Conservation (phyloP, 2,329 filamentous ascomycete genomes). For the Trichoderma sp. region DNA sequence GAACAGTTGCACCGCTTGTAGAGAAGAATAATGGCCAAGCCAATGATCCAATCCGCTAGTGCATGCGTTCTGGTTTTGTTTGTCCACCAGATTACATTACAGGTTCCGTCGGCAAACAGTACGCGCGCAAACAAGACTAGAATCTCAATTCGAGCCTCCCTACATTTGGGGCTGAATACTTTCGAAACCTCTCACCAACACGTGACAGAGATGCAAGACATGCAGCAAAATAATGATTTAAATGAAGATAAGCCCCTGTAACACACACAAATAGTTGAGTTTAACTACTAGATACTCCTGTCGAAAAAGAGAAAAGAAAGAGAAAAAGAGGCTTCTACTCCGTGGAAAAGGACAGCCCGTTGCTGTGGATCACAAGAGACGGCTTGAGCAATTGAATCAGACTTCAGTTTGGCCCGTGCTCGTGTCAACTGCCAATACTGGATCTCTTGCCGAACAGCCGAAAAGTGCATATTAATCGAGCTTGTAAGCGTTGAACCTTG, state of each 20-base stretch:
- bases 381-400: background rate
- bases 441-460: background rate
- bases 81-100: background rate
- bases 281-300: too few species aligned
- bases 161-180: background rate
- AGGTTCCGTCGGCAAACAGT: background rate
- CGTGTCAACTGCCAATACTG: background rate
- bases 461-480: background rate
- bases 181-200: background rate
- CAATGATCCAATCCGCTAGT: background rate
- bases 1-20: too few species aligned
- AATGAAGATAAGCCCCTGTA: background rate
- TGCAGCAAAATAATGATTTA: background rate
- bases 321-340: background rate
- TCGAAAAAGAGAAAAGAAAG: too few species aligned
- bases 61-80: background rate
- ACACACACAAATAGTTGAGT: background rate
- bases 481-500: background rate
- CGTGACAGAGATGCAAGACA: background rate
- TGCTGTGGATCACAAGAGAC: background rate
- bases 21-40: background rate
- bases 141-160: background rate
- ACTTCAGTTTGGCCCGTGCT: background rate
- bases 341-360: background rate
- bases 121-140: background rate